phyloP scores from a whole-genome alignment of 805 yeast genomes.

The Groenewaldozyma salmanticensis region DNA sequence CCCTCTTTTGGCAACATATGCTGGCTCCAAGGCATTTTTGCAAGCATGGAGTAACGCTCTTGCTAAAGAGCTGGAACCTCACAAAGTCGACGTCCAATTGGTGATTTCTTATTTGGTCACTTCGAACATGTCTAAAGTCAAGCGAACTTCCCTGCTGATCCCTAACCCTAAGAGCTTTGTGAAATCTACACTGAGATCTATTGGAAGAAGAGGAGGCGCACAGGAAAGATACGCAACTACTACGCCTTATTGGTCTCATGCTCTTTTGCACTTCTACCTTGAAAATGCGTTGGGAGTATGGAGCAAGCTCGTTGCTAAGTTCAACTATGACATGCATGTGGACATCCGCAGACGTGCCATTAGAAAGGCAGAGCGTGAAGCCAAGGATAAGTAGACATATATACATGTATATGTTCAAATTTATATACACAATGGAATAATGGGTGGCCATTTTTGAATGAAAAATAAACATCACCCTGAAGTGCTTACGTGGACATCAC shows the following conservation, averaged over 20 bases:
- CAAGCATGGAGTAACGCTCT: constrained; percentile 89
- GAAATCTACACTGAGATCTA: constrained; percentile 49
- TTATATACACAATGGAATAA: too few relatives aligned
- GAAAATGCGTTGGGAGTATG: constrained; percentile 76
- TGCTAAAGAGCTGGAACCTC: constrained; percentile 66
- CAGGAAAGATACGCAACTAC: constrained; percentile 78
- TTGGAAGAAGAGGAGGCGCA: constrained; percentile 86
- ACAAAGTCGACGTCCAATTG: constrained; percentile 76
- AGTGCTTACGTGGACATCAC: too few relatives aligned
- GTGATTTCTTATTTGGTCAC: constrained; percentile 84
- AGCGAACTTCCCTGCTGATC: constrained; percentile 59
- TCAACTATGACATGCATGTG: constrained; percentile 71
- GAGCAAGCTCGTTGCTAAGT: constrained; percentile 53
- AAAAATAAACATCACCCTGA: too few relatives aligned
- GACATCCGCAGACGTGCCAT: constrained; percentile 76
- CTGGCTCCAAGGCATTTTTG: constrained; percentile 92
- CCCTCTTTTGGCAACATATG: constrained; percentile 84
- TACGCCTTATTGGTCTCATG: constrained; percentile 94
- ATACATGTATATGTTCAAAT: not conserved
- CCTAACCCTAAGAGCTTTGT: constrained; percentile 83
- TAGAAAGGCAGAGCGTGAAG: constrained; percentile 46
- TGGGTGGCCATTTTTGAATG: too few relatives aligned
- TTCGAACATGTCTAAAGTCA: constrained; percentile 91
- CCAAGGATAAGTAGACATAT: constrained; percentile 11
- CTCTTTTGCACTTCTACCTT: constrained; percentile 73